Percentiles rank a stretch among this genome's conserved stretches.
These are phyloP conservation scores for Copromyces sp. DNA, from an alignment of 495 filamentous ascomycete genomes.

Conservation along the genomic window DNA sequence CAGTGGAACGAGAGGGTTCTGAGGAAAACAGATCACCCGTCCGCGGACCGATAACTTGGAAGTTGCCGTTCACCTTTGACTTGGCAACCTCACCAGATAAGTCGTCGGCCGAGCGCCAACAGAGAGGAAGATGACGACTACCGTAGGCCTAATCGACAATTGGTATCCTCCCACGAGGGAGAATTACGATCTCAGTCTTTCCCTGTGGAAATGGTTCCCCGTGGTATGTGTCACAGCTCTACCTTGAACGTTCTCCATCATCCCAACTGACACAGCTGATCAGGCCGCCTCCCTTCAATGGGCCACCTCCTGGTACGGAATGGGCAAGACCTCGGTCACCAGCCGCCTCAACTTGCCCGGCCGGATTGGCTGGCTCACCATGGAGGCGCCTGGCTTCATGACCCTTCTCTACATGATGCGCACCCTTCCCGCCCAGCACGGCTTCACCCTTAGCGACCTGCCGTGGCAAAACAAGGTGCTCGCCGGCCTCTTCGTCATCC, in stretches of 20 bases:
- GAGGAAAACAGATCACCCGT: not conserved
- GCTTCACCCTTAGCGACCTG: slow-evolving; percentile 32
- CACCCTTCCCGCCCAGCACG: slow-evolving; percentile 46
- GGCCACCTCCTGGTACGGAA: slow-evolving; percentile 53
- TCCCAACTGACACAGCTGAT: slow-evolving; percentile 1
- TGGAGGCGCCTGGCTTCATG: slow-evolving; percentile 73
- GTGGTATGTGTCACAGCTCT: slow-evolving; percentile 15
- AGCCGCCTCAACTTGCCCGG: slow-evolving; percentile 80
- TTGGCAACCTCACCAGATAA: not conserved
- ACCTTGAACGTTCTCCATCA: not conserved
- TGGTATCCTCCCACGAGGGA: slow-evolving; percentile 46
- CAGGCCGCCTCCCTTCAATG: slow-evolving; percentile 55
- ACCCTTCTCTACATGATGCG: slow-evolving; percentile 68
- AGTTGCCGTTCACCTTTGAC: not conserved
- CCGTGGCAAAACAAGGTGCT: slow-evolving; percentile 62
- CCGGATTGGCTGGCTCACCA: slow-evolving; percentile 70
- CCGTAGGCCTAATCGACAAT: slow-evolving; percentile 29
- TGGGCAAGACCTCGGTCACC: slow-evolving; percentile 74
- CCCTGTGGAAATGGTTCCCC: slow-evolving; percentile 43
- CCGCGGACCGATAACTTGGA: not conserved
- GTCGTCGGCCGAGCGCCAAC: not conserved
- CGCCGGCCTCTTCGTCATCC: slow-evolving; percentile 57
- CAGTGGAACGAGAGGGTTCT: not conserved
- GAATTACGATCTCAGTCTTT: slow-evolving; percentile 38
- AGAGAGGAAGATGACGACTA: not conserved